Conservation (phyloP, 2,329 filamentous ascomycete genomes). For the Alternaria sp. region DNA sequence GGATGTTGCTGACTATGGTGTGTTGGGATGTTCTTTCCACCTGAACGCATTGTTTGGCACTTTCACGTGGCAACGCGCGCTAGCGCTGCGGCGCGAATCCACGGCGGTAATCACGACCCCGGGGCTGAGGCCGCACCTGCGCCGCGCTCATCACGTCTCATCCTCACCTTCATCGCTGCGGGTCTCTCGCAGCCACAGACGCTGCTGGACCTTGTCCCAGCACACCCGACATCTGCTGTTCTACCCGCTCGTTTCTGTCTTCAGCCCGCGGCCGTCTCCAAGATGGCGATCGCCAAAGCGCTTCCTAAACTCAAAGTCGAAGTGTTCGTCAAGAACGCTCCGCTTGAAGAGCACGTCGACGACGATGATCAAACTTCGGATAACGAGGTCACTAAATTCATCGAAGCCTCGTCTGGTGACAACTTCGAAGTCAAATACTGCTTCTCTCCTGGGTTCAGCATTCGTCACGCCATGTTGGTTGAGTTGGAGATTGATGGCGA, state of each 20-base stretch:
- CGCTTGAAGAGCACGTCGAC: conserved; percentile 36
- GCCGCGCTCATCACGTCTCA: background rate
- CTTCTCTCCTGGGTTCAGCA: background rate
- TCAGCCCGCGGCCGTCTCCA: background rate
- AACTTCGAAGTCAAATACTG: conserved; percentile 3
- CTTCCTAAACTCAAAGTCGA: conserved; percentile 19
- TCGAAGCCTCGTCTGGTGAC: conserved; percentile 34
- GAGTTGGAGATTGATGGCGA: background rate
- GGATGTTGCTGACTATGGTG: background rate
- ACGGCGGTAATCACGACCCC: background rate
- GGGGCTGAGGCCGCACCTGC: background rate
- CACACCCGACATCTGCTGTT: background rate
- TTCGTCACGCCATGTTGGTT: background rate
- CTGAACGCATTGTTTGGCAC: background rate
- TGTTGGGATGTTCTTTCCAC: background rate
- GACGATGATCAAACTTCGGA: conserved; percentile 17
- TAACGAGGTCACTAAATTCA: conserved; percentile 33
- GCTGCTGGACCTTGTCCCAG: background rate
- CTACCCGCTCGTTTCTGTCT: background rate
- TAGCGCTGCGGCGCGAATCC: background rate
- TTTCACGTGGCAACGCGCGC: background rate
- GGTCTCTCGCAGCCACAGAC: background rate
- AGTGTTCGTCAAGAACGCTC: conserved; percentile 24
- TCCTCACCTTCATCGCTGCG: background rate
- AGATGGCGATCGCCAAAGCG: conserved; percentile 27